Evolutionary conservation across 2,329 filamentous ascomycete species (phyloP).

Genomic region (Colletotrichum tamarilloi): DNA sequence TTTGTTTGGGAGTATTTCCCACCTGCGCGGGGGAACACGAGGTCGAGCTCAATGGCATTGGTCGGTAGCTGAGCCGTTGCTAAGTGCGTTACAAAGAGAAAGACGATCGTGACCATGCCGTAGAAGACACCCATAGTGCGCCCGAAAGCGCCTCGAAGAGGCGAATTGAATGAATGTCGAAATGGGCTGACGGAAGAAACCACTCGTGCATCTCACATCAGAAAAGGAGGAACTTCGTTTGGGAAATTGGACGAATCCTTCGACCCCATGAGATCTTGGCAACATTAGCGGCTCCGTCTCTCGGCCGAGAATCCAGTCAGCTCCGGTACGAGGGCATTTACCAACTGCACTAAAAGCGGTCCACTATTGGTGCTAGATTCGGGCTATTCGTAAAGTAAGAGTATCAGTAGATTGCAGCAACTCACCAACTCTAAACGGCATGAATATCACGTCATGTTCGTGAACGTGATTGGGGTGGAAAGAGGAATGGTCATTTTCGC

Average conservation of each 20-base stretch:
- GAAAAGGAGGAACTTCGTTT: background rate
- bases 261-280: background rate
- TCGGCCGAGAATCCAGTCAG: background rate
- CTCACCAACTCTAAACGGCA: too few species aligned
- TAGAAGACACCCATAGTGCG: background rate
- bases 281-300: background rate
- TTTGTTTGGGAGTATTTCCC: background rate
- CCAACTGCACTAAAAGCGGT: background rate
- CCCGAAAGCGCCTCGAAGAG: background rate
- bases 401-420: background rate
- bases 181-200: background rate
- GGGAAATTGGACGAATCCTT: background rate
- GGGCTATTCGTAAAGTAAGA: background rate
- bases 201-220: background rate
- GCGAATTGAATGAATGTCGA: background rate
- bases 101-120: background rate
- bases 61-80: background rate
- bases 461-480: rapidly evolving
- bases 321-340: background rate
- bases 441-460: too few species aligned
- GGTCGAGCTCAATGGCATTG: background rate
- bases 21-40: conserved; percentile 19
- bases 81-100: background rate
- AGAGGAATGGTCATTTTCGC: too few species aligned
- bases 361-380: background rate